These are phyloP conservation scores for Mycena maculata DNA, from an alignment of 768 basidiomycete genomes.

Conservation along the genomic window DNA sequence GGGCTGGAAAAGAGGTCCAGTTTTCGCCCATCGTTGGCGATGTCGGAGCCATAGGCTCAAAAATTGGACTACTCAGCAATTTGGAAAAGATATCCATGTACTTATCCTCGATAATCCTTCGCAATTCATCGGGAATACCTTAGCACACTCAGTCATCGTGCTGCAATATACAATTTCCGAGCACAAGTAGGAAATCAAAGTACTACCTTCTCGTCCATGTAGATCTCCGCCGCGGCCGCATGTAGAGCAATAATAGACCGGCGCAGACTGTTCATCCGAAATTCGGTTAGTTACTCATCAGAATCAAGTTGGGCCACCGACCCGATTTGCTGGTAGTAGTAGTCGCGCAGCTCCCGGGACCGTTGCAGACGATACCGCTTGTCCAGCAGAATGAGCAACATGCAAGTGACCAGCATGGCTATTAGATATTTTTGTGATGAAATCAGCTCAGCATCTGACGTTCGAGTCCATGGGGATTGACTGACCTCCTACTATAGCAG, in stretches of 20 bases:
- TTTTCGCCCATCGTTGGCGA: not conserved
- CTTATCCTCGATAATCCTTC: no score
- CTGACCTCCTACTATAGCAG: constrained; percentile 55
- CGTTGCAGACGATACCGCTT: constrained; percentile 52
- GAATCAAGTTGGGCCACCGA: constrained; percentile 29
- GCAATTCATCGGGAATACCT: no score
- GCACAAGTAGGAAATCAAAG: not conserved
- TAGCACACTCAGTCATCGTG: no score
- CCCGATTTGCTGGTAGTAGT: constrained; percentile 62
- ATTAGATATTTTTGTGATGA: not conserved
- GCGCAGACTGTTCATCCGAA: constrained; percentile 42
- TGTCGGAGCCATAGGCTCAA: no score
- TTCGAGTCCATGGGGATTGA: not conserved
- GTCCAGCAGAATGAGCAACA: constrained; percentile 54
- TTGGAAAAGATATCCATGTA: no score
- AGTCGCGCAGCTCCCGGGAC: constrained; percentile 57
- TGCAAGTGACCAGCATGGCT: constrained; percentile 54
- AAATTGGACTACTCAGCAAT: no score
- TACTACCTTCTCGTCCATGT: constrained; percentile 22
- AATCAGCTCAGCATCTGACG: not conserved
- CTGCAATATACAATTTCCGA: no score
- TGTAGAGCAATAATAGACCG: constrained; percentile 51
- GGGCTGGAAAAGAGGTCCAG: constrained; percentile 1
- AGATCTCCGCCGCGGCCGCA: constrained; percentile 42
- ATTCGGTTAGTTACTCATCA: not conserved